Percentiles rank a stretch among this genome's conserved stretches.
phyloP scores from a whole-genome alignment of 1,139 yeast species.

The Zygoascus meyerae region DNA sequence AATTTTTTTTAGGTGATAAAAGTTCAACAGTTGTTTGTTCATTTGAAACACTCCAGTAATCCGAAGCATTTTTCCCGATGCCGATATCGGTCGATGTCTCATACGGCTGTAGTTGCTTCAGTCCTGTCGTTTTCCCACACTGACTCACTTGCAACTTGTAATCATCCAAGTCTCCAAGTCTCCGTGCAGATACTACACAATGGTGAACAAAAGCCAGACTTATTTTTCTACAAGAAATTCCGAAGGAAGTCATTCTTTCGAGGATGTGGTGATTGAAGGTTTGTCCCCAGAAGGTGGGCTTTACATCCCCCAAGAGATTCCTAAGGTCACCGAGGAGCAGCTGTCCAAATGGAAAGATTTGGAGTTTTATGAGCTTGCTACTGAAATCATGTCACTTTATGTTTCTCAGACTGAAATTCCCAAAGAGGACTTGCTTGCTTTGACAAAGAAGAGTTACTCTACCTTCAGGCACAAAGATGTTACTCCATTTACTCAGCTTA shows the following conservation, averaged over 20 bases:
- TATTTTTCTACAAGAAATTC: constrained; percentile 88
- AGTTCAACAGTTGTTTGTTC: too few relatives aligned
- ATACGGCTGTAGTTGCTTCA: too few relatives aligned
- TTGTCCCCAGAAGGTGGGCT: constrained; percentile 95
- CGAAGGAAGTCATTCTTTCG: constrained; percentile 60
- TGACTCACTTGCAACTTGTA: too few relatives aligned
- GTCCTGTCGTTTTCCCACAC: too few relatives aligned
- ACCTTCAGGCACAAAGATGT: constrained; percentile 83
- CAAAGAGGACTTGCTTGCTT: constrained; percentile 53
- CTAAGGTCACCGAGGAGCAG: constrained; percentile 56
- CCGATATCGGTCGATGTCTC: too few relatives aligned
- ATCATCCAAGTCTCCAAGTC: not conserved
- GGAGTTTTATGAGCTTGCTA: constrained; percentile 80
- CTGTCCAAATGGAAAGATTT: constrained; percentile 64
- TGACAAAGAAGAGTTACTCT: constrained; percentile 70
- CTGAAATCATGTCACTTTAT: constrained; percentile 75
- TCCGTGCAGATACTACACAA: too few relatives aligned
- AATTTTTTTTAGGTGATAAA: too few relatives aligned
- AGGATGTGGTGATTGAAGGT: constrained; percentile 90
- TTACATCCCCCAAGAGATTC: constrained; percentile 80
- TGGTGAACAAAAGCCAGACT: constrained; percentile 20
- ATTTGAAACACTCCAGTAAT: too few relatives aligned
- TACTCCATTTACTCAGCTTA: constrained; percentile 70
- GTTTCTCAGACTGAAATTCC: constrained; percentile 67
- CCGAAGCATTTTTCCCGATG: too few relatives aligned